Conservation (phyloP, 148 eudicot species). For the Amaranthus palmeri region DNA sequence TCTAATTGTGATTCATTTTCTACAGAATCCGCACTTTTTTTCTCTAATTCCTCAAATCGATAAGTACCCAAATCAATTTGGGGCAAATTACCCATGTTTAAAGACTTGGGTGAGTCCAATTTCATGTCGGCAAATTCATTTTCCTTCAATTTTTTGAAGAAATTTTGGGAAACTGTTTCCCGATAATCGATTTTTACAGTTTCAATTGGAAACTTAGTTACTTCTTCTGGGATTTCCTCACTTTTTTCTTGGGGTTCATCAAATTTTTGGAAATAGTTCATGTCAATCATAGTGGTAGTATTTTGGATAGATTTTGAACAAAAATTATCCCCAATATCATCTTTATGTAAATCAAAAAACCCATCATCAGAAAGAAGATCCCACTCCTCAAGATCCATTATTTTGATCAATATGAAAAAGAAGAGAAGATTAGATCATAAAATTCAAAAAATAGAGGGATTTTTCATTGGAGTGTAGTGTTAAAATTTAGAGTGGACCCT, state of each 20-base stretch:
- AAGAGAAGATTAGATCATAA: slow-evolving; percentile 1
- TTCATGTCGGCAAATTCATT: slow-evolving; percentile 92
- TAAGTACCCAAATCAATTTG: slow-evolving; percentile 40
- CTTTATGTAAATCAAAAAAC: slow-evolving; percentile 50
- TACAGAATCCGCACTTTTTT: neutral
- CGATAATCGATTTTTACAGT: slow-evolving; percentile 23
- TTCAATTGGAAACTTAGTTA: slow-evolving; percentile 17
- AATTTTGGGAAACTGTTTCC: slow-evolving; percentile 52
- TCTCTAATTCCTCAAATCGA: slow-evolving; percentile 37
- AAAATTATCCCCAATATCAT: slow-evolving; percentile 3
- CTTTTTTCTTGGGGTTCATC: slow-evolving; percentile 12
- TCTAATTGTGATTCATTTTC: neutral
- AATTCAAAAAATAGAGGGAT: neutral
- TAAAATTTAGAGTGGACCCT: slow-evolving; percentile 19
- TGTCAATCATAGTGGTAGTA: slow-evolving; percentile 35
- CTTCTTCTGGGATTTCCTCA: slow-evolving; percentile 29
- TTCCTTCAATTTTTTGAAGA: slow-evolving; percentile 83
- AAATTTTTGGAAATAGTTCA: slow-evolving; percentile 43
- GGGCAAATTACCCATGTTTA: slow-evolving; percentile 40
- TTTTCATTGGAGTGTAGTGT: slow-evolving; percentile 28
- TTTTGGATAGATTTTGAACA: slow-evolving; percentile 15
- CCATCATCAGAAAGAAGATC: too few species aligned
- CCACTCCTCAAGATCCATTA: slow-evolving; percentile 18
- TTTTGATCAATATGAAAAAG: neutral
- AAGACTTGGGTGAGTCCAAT: slow-evolving; percentile 75